Base-by-base conservation (phyloP, 352 stramenopile species). In the Phytophthora citricola region DNA sequence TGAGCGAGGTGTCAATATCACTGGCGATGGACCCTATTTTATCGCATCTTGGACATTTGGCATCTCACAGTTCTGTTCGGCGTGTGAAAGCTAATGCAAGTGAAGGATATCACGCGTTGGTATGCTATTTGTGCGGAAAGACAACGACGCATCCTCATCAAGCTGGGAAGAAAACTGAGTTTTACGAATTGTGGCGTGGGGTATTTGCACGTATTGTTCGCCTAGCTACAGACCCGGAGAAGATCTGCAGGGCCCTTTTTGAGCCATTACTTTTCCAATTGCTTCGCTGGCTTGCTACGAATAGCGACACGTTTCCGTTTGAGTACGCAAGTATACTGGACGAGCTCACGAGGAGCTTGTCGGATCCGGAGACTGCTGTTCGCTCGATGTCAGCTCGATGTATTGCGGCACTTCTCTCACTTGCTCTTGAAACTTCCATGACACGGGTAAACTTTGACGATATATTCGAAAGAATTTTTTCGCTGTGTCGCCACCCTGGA, bases 401-500 rank as follows among this genome's bases (percentile, higher is more conserved):
- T n/a, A 66, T 95, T 32, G 78, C 87, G 7, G 51, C 48, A 26
- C 73, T 87, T 43, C 69, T 95, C 15, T 79, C 74, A 15, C 63
- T 76, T 3, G 64, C 71, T 29, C 45, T 87, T 38, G 79, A 92
- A 60, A 44, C 75, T 49, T 50, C 65, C n/a, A 47, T 20, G 8
- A 8, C 57, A 27, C 29, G 73, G 2, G 38, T 51, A 12, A 81
- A 83, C 14, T 69, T 72, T 4, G 77, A 83, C 14, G 54, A 73
- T 6, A 76, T 95, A 14, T 92, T 95, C 34, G 71, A 92, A 34
- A 75, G 84, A 31, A 29, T 95, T 4, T 94, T 94, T 59, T 86
- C 83, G 20, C 55, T 95, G 7, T 93, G 83, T 46, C 76, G 73
- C 0, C 87, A 95, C 49, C 83, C 87, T 20, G 74, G 71, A 14